A percentile compares a stretch with the other conserved stretches of the same genome.
Evolutionary conservation across 768 basidiomycete genomes (phyloP).

Genomic region (Xerocomellus chrysenteron): DNA sequence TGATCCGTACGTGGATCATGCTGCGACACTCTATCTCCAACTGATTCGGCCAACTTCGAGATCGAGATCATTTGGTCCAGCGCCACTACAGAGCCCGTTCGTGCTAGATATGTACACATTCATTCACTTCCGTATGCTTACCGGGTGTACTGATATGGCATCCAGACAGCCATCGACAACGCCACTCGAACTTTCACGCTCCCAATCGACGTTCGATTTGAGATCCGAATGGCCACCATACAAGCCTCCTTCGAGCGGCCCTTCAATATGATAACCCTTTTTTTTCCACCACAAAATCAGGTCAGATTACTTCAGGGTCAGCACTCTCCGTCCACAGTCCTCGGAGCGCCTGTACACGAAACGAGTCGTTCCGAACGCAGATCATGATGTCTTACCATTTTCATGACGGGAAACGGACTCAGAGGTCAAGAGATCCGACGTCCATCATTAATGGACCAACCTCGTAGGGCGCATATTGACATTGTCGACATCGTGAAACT

Average conservation of each 20-base stretch:
- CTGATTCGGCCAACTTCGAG: no score
- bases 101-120: neutral
- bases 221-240: neutral
- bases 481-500: neutral
- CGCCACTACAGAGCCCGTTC: neutral
- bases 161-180: neutral
- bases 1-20: neutral
- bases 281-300: neutral
- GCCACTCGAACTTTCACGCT: neutral
- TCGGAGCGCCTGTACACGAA: neutral
- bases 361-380: neutral
- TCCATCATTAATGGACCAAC: neutral
- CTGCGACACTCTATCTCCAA: neutral
- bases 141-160: neutral
- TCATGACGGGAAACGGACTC: neutral
- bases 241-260: neutral
- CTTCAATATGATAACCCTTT: neutral
- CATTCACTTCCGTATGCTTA: neutral
- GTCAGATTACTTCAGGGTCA: neutral
- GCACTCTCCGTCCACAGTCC: neutral
- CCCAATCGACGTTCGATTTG: neutral
- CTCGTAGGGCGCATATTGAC: neutral
- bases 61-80: neutral
- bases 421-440: neutral
- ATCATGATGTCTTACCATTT: neutral